phyloP scores from a whole-genome alignment of 1,139 yeast species.

The Trichomonascaceae sp. region DNA sequence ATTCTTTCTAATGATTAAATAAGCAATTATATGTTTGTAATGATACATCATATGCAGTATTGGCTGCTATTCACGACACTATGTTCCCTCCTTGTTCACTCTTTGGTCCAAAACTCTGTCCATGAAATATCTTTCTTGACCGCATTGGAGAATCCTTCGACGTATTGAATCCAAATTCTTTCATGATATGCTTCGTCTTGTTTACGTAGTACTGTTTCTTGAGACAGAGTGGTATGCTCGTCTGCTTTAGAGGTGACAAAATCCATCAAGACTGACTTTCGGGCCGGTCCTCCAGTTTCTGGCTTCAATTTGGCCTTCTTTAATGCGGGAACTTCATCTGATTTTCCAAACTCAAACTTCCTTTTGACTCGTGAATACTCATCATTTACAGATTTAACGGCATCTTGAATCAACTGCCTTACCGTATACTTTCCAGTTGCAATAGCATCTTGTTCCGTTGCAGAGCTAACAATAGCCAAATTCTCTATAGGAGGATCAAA shows the following conservation, averaged over 20 bases:
- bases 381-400: constrained; percentile 8
- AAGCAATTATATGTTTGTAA: too few relatives aligned
- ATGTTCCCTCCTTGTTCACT: not conserved
- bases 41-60: too few relatives aligned
- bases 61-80: too few relatives aligned
- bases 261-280: constrained; percentile 2
- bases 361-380: constrained; percentile 7
- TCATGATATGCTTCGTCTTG: constrained; percentile 4
- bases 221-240: constrained; percentile 3
- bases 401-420: constrained; percentile 25
- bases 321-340: constrained; percentile 1
- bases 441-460: constrained; percentile 18
- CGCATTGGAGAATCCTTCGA: constrained; percentile 93
- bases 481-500: constrained; percentile 36
- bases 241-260: constrained; percentile 8
- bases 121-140: constrained; percentile 81
- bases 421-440: constrained; percentile 28
- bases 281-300: not conserved
- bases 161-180: constrained; percentile 80
- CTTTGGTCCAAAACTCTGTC: constrained; percentile 39
- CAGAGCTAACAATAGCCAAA: constrained; percentile 24
- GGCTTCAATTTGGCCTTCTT: not conserved
- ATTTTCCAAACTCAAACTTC: constrained; percentile 11
- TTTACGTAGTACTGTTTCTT: not conserved
- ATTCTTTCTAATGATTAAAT: too few relatives aligned